Evolutionary conservation across 768 basidiomycete species (phyloP).

Genomic region (Myochromella boudieri): DNA sequence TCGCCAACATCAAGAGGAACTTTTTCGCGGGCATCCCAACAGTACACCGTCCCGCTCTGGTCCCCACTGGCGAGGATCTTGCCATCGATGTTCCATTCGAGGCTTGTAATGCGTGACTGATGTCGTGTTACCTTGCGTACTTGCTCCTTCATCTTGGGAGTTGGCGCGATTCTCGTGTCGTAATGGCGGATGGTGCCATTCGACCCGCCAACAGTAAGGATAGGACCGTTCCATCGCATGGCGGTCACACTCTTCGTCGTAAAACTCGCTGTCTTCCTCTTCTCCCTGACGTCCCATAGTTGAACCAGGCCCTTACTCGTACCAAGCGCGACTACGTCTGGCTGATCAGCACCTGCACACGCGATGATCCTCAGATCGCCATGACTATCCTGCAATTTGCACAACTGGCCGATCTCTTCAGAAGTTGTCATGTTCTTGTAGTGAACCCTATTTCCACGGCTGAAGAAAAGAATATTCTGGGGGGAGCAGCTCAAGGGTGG

Average conservation of each 20-base stretch:
- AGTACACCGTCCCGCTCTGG: conserved; percentile 70
- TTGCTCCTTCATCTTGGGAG: conserved; percentile 57
- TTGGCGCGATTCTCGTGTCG: conserved; percentile 19
- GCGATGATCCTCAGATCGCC: conserved; percentile 46
- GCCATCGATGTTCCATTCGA: conserved; percentile 69
- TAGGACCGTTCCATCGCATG: conserved; percentile 64
- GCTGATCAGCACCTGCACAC: conserved; percentile 32
- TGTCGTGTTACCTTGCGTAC: conserved; percentile 67
- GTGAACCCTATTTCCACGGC: conserved; percentile 54
- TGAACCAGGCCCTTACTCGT: conserved; percentile 65
- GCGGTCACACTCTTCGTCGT: conserved; percentile 59
- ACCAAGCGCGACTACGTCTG: conserved; percentile 55
- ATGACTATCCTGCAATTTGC: conserved; percentile 44
- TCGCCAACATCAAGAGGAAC: conserved; percentile 57
- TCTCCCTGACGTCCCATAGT: conserved; percentile 67
- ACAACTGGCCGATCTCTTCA: conserved; percentile 50
- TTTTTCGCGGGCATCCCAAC: conserved; percentile 67
- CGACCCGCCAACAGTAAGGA: conserved; percentile 63
- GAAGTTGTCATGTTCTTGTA: conserved; percentile 42
- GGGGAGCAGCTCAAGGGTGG: conserved; percentile 43
- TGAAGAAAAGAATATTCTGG: conserved; percentile 46
- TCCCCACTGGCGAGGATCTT: conserved; percentile 76
- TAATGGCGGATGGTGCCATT: conserved; percentile 70
- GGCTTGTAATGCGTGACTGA: conserved; percentile 59
- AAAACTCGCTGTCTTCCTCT: conserved; percentile 53